Base-by-base conservation (phyloP, 2,329 filamentous ascomycete genomes). In the Trichophyton simii region DNA sequence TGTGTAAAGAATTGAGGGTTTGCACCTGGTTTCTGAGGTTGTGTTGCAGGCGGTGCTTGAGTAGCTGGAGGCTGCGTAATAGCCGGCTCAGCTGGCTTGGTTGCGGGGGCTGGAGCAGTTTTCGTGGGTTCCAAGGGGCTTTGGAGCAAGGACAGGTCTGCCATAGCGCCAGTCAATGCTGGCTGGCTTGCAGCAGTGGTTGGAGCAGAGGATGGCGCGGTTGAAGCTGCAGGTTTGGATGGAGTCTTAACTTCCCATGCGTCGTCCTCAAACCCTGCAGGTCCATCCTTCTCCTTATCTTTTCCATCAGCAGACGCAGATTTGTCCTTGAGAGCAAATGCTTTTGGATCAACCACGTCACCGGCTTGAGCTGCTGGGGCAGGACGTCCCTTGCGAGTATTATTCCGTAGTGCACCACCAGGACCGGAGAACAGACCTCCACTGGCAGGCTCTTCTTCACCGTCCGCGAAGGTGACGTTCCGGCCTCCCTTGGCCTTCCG, bases 171-270 rank as follows among this genome's bases (percentile, higher is more conserved):
- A 28, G 87, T 87, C 62, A 88, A 76, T 25, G 80, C 74, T 46
- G 74, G 72, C 38, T 73, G 75, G 60, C 74, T 67, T 22, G 79
- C 65, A 48, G 71, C 54, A 61, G 71, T 65, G 50, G 74, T 63
- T 66, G 76, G 66, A 66, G 72, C 61, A 5, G 63, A 55, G 18
- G 44, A 58, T 18, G 50, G 50, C 7, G 50, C 50, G 22, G 18
- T 52, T 54, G 50, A 54, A 18, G 22, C 50, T 3, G 50, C 22
- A 58, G 74, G 67, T 60, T 85, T 82, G 70, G 85, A 87, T 13
- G 87, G 83, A 18, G 90, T 89, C 76, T 96, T 96, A 58, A 96
- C 87, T 69, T 95, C 89, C 94, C 94, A 99, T 7, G 94, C 94
- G 77, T 97, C 90, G 70, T 97, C 94, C 59, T 99, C 94, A 69